Conservation (phyloP, 2,329 filamentous ascomycete genomes). For the Colletotrichum liriopes region DNA sequence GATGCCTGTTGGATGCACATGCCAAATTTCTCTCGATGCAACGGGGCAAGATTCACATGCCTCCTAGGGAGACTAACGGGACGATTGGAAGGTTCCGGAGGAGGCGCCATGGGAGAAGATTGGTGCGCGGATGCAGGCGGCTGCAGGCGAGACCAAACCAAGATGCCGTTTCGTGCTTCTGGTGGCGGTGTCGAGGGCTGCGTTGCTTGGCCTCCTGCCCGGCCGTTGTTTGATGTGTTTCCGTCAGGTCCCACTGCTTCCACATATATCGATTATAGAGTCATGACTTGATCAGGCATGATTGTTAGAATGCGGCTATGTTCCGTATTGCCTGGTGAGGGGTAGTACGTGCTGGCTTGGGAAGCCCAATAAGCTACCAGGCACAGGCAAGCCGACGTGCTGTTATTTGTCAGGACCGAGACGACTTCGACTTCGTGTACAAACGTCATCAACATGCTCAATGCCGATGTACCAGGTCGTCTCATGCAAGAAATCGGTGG, state of each 20-base stretch:
- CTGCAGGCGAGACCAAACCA: neutral
- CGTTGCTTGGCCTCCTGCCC: neutral
- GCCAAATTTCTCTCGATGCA: neutral
- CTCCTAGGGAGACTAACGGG: neutral
- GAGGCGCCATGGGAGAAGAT: neutral
- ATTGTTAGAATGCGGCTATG: neutral
- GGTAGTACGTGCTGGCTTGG: no score
- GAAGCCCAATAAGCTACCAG: neutral
- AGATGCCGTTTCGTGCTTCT: neutral
- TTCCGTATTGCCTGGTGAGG: slow-evolving; percentile 5
- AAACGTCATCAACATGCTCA: neutral
- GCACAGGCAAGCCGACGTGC: neutral
- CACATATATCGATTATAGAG: neutral
- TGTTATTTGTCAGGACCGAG: neutral
- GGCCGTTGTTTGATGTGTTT: neutral
- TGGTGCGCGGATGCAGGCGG: neutral
- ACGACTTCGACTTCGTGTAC: neutral
- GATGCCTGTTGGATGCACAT: slow-evolving; percentile 9
- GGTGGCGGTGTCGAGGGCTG: neutral
- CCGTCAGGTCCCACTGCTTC: neutral
- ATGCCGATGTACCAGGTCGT: neutral
- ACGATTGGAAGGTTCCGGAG: neutral
- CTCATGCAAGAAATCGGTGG: neutral
- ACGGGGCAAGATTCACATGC: slow-evolving; percentile 25
- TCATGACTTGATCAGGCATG: neutral